phyloP scores from a whole-genome alignment of 352 stramenopile species.

The Phytophthora kernoviae region DNA sequence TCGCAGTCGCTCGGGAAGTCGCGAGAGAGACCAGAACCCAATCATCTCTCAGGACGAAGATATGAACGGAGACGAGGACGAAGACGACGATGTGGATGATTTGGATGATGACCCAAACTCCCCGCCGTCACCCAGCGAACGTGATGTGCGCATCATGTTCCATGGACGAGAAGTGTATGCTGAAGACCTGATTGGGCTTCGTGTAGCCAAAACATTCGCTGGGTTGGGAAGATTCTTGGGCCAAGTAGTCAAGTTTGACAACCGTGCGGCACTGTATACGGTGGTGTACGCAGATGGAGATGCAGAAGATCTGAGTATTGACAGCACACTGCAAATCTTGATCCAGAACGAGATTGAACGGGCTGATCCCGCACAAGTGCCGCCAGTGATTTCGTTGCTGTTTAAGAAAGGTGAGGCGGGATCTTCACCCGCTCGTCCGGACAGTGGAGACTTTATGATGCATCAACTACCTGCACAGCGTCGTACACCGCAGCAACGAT shows the following conservation, averaged over 20 bases:
- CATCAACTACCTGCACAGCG: slow-evolving; percentile 6
- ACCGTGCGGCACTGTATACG: slow-evolving; percentile 66
- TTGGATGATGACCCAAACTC: slow-evolving; percentile 21
- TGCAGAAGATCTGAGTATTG: slow-evolving; percentile 75
- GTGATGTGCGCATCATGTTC: slow-evolving; percentile 70
- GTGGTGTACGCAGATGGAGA: slow-evolving; percentile 88
- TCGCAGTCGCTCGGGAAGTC: slow-evolving; percentile 33
- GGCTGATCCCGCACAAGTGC: slow-evolving; percentile 56
- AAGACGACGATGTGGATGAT: slow-evolving; percentile 26
- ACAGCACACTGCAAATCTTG: slow-evolving; percentile 83
- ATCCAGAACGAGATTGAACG: slow-evolving; percentile 89
- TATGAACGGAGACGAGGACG: slow-evolving; percentile 29
- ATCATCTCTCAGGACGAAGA: slow-evolving; percentile 21
- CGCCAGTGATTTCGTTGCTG: slow-evolving; percentile 38
- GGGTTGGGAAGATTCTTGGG: slow-evolving; percentile 83
- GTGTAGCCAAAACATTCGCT: slow-evolving; percentile 86
- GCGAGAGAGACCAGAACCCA: slow-evolving; percentile 26
- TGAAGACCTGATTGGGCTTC: slow-evolving; percentile 77
- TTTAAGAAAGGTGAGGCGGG: slow-evolving; percentile 27
- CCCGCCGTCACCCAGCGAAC: slow-evolving; percentile 37
- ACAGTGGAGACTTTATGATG: slow-evolving; percentile 35
- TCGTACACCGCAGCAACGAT: slow-evolving; percentile 9
- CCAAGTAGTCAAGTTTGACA: slow-evolving; percentile 87
- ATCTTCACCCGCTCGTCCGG: slow-evolving; percentile 24
- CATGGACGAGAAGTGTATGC: slow-evolving; percentile 75